Evolutionary conservation across 805 yeast genomes (phyloP), one percentile per base, ranked within the genome.

Genomic region (Pichia ethanolica): DNA sequence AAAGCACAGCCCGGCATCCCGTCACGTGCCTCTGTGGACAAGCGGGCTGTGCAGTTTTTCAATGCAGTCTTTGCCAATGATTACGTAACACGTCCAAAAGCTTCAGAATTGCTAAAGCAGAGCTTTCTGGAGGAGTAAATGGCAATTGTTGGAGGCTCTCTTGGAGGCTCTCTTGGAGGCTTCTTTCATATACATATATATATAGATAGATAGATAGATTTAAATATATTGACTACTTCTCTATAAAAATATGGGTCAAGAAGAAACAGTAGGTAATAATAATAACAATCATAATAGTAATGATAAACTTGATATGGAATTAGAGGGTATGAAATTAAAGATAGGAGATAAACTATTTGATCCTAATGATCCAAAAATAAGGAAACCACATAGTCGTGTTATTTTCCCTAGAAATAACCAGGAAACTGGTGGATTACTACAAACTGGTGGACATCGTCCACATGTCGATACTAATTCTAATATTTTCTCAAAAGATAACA

Each of bases 1-100:
- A 26, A 44, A 7, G 77, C 84, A 0, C 66, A 73, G n/a, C 99
- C 99, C 0, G 82, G 77, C 42, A 74, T 88, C 7, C 98, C 98
- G 0, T 73, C 75, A 9, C 76, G 30, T 8, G 81, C 78, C 78
- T 86, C 41, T 2, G 34, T 3, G 4, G 39, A 43, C 79, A 93
- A 0, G 70, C 71, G 5, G 86, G 77, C 35, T 90, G 89, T 4
- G 74, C 71, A 54, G 82, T 78, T 34, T 89, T 93, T 58, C 64
- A 90, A 53, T 57, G 68, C 75, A 62, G 78, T 95, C 1, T 87
- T 93, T 62, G 88, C 83, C 52, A 60, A 86, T 26, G 95, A 93
- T 58, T 84, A 82, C 61, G 73, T 74, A 10, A 25, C 39, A 20
- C 39, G 45, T 12, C 39, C 39, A 37, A 11, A 14, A n/a, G 45